phyloP scores from a whole-genome alignment of 2,329 filamentous ascomycete genomes.

The Fusarium subglutinans region DNA sequence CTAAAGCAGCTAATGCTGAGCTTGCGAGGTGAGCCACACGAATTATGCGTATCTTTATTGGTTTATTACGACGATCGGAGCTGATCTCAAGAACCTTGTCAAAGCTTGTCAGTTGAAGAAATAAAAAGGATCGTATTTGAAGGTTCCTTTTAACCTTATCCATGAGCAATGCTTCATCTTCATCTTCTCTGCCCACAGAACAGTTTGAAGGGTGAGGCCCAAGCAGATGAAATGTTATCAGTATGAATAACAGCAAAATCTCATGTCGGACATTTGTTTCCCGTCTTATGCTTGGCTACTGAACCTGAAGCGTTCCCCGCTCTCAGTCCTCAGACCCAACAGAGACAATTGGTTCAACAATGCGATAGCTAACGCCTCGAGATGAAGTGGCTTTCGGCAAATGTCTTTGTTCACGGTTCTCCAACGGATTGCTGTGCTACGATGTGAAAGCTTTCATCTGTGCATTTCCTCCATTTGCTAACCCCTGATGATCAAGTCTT shows the following conservation, averaged over 20 bases:
- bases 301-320: slow-evolving; percentile 2
- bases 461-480: background rate
- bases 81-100: background rate
- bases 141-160: background rate
- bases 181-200: background rate
- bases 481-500: background rate
- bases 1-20: slow-evolving; percentile 39
- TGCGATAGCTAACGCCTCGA: slow-evolving; percentile 5
- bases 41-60: slow-evolving; percentile 15
- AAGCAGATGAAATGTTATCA: background rate
- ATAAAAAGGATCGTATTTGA: background rate
- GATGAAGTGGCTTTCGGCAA: slow-evolving; percentile 19
- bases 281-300: slow-evolving; percentile 2
- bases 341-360: slow-evolving; percentile 5
- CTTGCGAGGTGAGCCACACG: slow-evolving; percentile 3
- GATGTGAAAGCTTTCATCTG: slow-evolving; percentile 6
- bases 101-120: background rate
- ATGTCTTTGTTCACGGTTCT: slow-evolving; percentile 21
- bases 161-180: background rate
- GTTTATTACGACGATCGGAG: slow-evolving; percentile 3
- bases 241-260: background rate
- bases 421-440: background rate
- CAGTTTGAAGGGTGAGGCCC: background rate
- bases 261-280: background rate
- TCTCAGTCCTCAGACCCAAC: background rate